Percentiles rank a stretch among this genome's conserved stretches.
These are phyloP conservation scores for Cladosporium oxysporum DNA, from an alignment of 2,329 filamentous ascomycete genomes.

Conservation along the genomic window DNA sequence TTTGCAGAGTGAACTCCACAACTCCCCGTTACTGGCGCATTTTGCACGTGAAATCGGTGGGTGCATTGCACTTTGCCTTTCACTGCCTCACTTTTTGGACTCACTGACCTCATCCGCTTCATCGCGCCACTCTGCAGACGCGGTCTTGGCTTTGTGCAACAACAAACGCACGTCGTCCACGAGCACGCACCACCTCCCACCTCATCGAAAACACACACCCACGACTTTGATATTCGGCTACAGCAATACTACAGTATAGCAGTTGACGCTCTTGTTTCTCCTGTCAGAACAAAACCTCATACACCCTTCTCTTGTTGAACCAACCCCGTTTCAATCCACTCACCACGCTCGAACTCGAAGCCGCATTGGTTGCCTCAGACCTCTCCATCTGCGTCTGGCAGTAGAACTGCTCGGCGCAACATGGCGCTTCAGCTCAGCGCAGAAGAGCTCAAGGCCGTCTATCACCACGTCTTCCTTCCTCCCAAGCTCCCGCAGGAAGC, in stretches of 20 bases:
- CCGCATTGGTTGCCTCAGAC: no score
- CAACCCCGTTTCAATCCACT: no score
- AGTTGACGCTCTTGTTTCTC: no score
- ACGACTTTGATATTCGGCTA: no score
- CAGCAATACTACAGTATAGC: no score
- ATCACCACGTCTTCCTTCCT: constrained; percentile 50
- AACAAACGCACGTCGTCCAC: not conserved
- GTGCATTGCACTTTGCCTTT: not conserved
- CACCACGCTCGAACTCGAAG: no score
- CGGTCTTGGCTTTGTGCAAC: not conserved
- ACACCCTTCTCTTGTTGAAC: no score
- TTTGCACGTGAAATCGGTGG: not conserved
- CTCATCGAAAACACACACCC: no score
- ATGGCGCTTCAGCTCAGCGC: not conserved
- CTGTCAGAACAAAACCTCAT: no score
- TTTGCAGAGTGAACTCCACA: not conserved
- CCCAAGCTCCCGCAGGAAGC: constrained; percentile 41
- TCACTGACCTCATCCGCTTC: not conserved
- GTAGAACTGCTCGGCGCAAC: not conserved
- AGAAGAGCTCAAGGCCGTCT: constrained; percentile 19
- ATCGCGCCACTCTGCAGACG: not conserved
- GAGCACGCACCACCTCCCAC: not conserved
- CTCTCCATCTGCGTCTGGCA: not conserved
- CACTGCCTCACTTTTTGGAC: not conserved
- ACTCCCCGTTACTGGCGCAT: not conserved